Base-by-base conservation (phyloP, 495 filamentous ascomycete species). In the Penicillium tannophilum region DNA sequence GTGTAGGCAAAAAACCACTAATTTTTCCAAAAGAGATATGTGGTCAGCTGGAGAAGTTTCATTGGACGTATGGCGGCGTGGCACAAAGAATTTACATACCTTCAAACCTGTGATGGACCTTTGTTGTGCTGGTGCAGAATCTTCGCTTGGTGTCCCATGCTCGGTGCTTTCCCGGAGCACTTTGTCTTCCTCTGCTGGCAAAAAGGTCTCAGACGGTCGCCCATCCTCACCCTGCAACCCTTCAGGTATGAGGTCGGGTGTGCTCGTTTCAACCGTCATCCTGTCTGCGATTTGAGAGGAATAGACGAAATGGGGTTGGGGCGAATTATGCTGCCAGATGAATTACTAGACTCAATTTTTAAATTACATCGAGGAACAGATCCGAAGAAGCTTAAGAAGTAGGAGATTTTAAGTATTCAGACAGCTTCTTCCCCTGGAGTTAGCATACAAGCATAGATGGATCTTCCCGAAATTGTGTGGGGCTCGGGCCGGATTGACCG, bases 1-100 rank as follows among this genome's bases (percentile, higher is more conserved):
- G 30, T 30, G 11, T 52, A 52, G 11, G 49, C 48, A 35, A 52
- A 10, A 2, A 28, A 11, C 30, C 49, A 52, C 49, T 52, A 20
- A 6, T 43, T 43, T 1, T 6, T 44, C 20, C 5, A 16, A 5
- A 10, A 1, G n/a, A 17, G 17, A 43, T n/a, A 44, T 17, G n/a
- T 20, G 8, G 9, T 44, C 23, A 44, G 42, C 16, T 19, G 16
- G 14, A 19, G 11, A 20, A 4, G 17, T 44, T 20, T 16, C 0
- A 11, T 10, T 11, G 1, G 17, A 44, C 12, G 14, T 44, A 44
- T 23, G n/a, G 17, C 33, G 42, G 9, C 41, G 41, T 43, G 41
- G 12, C 19, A 1, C 17, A 4, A 10, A 33, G 30, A 10, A 4
- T 33, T 10, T 3, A 43, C 0, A 19, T 43, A 43, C 41, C 41